Evolutionary conservation across 352 stramenopile species (phyloP), one percentile per base, ranked within the genome.

Genomic region (Phytophthora ohioensis): DNA sequence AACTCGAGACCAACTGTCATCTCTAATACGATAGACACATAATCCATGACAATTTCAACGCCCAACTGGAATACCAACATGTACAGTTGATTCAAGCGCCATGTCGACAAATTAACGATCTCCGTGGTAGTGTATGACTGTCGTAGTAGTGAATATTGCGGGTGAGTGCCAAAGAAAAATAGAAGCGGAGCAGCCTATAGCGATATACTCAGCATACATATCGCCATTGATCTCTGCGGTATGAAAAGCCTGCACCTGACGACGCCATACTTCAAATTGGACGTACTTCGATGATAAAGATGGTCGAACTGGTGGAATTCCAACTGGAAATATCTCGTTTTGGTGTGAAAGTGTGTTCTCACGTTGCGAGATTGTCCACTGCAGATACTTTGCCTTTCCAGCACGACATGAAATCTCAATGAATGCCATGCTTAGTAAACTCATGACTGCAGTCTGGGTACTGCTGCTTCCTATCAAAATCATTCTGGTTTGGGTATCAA

Each of bases 181-280:
- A 78, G 21, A 21, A 3, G 55, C 55, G 5, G 64, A 82, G 32
- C 73, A 75, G 0, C 73, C 68, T 38, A 82, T 84, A 0, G 76
- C 67, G 10, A 87, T 83, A 59, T 87, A 87, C 51, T 84, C 75
- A 31, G 71, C 77, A 4, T 69, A 67, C 64, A 80, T 82, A 60
- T 80, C 69, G 0, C 71, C 71, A 27, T 75, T 75, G 13, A 71
- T 4, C 49, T 82, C 75, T 5, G 68, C 75, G 0, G 54, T 69
- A 34, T 80, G 67, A 41, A 71, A 80, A 6, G 35, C 21, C 10
- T 66, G 58, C 5, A 71, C 21, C 17, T 73, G 73, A 10, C 42
- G 60, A n/a, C 52, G 36, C 52, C 57, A 67, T 12, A 62, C 12
- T 6, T 66, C 31, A 41, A 71, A 65, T 1, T 64, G 54, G 7